phyloP scores from a whole-genome alignment of 2,329 filamentous ascomycete genomes.

The Fusarium sp. region DNA sequence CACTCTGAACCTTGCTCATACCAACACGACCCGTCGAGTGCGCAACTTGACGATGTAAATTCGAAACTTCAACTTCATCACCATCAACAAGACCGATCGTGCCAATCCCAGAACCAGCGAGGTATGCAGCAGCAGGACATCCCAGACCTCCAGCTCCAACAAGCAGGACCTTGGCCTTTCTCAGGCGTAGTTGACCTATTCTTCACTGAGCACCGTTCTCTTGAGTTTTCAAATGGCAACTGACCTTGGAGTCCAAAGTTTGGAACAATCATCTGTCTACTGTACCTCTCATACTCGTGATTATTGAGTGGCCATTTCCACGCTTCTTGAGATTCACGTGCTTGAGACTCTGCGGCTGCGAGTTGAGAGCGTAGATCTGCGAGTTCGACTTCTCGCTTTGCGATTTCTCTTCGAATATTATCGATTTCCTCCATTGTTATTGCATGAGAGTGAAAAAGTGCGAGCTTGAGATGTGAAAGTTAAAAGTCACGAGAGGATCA shows the following conservation, averaged over 20 bases:
- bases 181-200: conserved; percentile 79
- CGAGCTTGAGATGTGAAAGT: neutral
- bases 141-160: conserved; percentile 90
- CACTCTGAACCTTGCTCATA: conserved; percentile 82
- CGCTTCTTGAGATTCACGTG: conserved; percentile 9
- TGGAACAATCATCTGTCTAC: conserved; percentile 88
- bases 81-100: conserved; percentile 86
- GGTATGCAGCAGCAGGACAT: conserved; percentile 91
- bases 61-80: conserved; percentile 87
- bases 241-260: conserved; percentile 79
- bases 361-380: conserved; percentile 56
- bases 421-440: conserved; percentile 51
- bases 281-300: conserved; percentile 87
- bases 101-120: conserved; percentile 88
- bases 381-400: conserved; percentile 58
- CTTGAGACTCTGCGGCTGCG: conserved; percentile 49
- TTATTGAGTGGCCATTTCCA: conserved; percentile 74
- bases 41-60: conserved; percentile 90
- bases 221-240: accelerated
- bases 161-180: conserved; percentile 76
- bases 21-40: conserved; percentile 78
- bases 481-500: neutral
- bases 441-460: neutral
- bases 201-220: neutral
- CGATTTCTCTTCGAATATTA: conserved; percentile 58